Base-by-base conservation (phyloP, 495 filamentous ascomycete species). In the Penicillium diatomitis region DNA sequence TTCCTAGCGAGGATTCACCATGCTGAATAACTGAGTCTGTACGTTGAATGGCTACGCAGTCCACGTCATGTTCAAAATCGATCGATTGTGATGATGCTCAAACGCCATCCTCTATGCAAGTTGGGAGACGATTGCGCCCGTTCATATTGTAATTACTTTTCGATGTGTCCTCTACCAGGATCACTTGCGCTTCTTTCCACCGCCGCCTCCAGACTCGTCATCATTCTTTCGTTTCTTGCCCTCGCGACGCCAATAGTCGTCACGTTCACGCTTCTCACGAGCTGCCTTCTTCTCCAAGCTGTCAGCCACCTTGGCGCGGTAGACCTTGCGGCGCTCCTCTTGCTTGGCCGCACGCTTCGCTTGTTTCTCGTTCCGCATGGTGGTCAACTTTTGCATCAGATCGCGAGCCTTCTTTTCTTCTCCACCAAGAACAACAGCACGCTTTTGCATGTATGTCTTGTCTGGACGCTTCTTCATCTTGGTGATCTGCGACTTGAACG, bases 341-440 rank as follows among this genome's bases (percentile, higher is more conserved):
- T 97, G 90, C 71, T 88, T 88, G 38, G 68, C 82, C 31, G 77
- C 65, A 37, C 91, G 72, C 74, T 91, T 91, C 41, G 84, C 85
- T 31, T 81, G 78, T 68, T 94, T 90, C 60, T 96, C 92, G 55
- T 95, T 95, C 49, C 90, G 77, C 62, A 97, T 70, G 20, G 88
- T 94, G 58, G 84, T 87, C 44, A 98, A 78, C 76, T 95, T 91
- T 72, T 94, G 85, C 81, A 98, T 87, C 60, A 98, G 76, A 61
- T 90, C 83, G 29, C 92, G 76, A 12, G 89, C 89, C 65, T 82
- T 81, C 71, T 84, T 87, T 75, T 98, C 92, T 62, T 96, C 94
- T 38, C 77, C 78, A 27, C 79, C 78, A 4, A 88, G 65, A 48
- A 96, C 86, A 30, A 96, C 89, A 2, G 90, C 91, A 9, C 92